These are phyloP conservation scores for Modicella reniformis DNA, from an alignment of 371 early-diverging fungal species.

Conservation along the genomic window DNA sequence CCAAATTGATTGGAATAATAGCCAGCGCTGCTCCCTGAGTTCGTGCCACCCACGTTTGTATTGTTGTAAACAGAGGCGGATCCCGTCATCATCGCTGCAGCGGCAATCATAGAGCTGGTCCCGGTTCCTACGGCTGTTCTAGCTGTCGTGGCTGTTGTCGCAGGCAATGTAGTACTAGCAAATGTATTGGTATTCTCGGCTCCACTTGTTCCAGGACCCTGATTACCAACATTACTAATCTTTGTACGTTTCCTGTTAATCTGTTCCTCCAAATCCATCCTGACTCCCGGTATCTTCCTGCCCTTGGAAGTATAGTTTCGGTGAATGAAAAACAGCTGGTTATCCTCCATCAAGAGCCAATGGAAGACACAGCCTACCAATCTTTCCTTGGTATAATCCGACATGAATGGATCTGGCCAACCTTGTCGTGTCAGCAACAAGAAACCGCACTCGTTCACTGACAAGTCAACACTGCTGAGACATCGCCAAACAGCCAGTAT, in stretches of 20 bases:
- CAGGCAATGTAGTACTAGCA: not conserved
- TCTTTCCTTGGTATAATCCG: slow-evolving; percentile 60
- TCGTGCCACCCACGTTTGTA: not conserved
- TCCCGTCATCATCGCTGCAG: not conserved
- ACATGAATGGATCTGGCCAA: slow-evolving; percentile 71
- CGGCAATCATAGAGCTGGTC: slow-evolving; percentile 1
- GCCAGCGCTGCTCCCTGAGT: slow-evolving; percentile 18
- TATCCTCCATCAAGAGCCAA: slow-evolving; percentile 68
- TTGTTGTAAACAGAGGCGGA: not conserved
- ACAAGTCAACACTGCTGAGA: slow-evolving; percentile 61
- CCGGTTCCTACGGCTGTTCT: not conserved
- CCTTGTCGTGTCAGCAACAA: slow-evolving; percentile 62
- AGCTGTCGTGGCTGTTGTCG: not conserved
- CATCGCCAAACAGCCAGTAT: slow-evolving; percentile 65
- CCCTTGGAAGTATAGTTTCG: slow-evolving; percentile 42
- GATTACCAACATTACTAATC: not conserved
- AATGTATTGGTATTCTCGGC: not conserved
- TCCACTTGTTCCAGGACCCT: not conserved
- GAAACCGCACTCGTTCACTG: slow-evolving; percentile 68
- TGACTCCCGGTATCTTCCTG: slow-evolving; percentile 42
- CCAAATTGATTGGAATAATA: slow-evolving; percentile 33
- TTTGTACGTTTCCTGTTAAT: slow-evolving; percentile 17
- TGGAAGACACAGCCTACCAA: slow-evolving; percentile 60
- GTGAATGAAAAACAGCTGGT: slow-evolving; percentile 47
- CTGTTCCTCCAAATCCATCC: slow-evolving; percentile 35